Base-by-base conservation (phyloP, 345 rosid species). In the Ailanthus altissimus region DNA sequence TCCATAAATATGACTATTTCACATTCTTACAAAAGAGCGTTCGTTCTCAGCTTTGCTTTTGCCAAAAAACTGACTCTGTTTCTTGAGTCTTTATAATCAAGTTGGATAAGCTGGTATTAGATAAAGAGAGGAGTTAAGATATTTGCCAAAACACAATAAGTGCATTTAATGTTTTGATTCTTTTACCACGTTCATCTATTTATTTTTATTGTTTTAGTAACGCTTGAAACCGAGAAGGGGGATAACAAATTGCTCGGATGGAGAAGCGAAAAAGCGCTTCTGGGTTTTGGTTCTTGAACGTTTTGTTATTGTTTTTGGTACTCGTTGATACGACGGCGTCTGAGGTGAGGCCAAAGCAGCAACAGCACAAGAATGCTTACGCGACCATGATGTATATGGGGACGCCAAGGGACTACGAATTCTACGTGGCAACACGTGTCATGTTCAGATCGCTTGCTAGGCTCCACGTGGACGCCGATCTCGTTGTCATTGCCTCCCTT, bases 381-480 rank as follows among this genome's bases (percentile, higher is more conserved):
- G 99, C 97, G 36, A 88, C 98, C 88, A 95, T 95, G 97, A 93
- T 95, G 99, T 95, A 95, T 79, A 92, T 95, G 98, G 98, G 98
- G 45, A 93, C 99, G 28, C 97, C 99, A 16, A 88, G 99, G 73
- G 98, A 93, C 89, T 96, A 93, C 81, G 99, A 96, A 89, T 96
- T 92, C 82, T 96, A 92, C 79, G 90, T 92, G 21, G 99, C 98
- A 43, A 90, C 87, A 76, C 97, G 98, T 71, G 99, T 96, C 80
- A 73, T 96, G 86, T 78, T 93, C 89, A 90, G 94, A 88, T 96
- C 99, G 7, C 97, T 96, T 4, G 81, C 70, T 23, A 60, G 71
- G 9, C 81, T 87, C 75, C 86, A 81, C 13, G 99, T 90, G 65
- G 90, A 92, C 57, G 99, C 99, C 70, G 99, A 96, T 87, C 85